Base-by-base conservation (phyloP, 176 grass and related monocot species). In the Pontederia crassipes region DNA sequence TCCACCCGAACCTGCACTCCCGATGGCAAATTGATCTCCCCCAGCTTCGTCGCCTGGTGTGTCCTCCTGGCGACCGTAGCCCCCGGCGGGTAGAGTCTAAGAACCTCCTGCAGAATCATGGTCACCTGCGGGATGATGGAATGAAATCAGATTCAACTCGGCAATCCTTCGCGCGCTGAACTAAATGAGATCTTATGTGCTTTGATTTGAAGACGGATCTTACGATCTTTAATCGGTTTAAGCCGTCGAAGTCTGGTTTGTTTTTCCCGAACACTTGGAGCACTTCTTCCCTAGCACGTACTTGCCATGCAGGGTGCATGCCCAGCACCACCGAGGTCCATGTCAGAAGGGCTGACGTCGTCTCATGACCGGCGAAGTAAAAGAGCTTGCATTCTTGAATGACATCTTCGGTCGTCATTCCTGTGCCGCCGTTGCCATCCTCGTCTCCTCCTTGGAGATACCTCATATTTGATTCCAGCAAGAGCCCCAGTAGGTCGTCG, bases 331-430 rank as follows among this genome's bases (percentile, higher is more conserved):
- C 27, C 67, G 88, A 53, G 0, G 84, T 77, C 89, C 84, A 82
- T 0, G 89, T 94, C 1, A 88, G 78, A 13, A 81, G 56, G 11
- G 67, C 68, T 0, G 81, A 58, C 0, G 84, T 88, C 18, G 89
- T 94, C 32, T 94, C 89, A 56, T 88, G 80, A 0, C 84, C 89
- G 2, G 89, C 81, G 69, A 88, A 79, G 78, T 88, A 95, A 72
- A 95, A 95, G 7, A 95, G 69, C 75, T 88, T 95, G 12, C 82
- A 73, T 68, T 95, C 84, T 7, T 77, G 72, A 47, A 88, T 85
- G 13, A 88, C 72, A 10, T 95, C 89, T 2, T 82, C 62, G 16
- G 67, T 80, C 18, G 65, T 80, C 80, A 87, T 88, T 49, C 64
- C 64, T 0, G 64, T 40, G 32, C 6, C 6, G 32, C 6, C 6